These are phyloP conservation scores for Epicoccum nigrum DNA, from an alignment of 2,329 filamentous ascomycete genomes.

Conservation along the genomic window DNA sequence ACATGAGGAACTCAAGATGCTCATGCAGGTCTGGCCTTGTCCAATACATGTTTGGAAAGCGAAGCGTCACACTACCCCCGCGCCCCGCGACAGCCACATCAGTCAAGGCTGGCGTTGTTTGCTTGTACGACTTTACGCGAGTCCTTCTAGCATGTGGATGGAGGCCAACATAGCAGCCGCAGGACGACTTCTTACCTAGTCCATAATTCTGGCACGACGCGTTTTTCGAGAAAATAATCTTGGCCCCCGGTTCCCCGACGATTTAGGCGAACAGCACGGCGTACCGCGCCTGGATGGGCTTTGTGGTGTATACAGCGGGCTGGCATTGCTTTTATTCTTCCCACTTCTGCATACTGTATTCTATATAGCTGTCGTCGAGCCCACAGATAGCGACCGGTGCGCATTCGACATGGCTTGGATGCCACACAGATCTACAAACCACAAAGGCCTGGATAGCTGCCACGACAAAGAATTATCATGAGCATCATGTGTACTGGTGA, in stretches of 20 bases:
- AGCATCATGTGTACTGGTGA: not conserved
- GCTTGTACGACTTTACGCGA: not conserved
- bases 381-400: slow-evolving; percentile 21
- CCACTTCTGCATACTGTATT: slow-evolving; percentile 32
- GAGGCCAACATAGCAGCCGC: not conserved
- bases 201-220: no score
- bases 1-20: no score
- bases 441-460: slow-evolving; percentile 9
- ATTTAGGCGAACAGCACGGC: slow-evolving; percentile 3
- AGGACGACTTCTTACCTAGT: not conserved
- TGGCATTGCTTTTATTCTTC: slow-evolving; percentile 18
- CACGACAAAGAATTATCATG: slow-evolving; percentile 3
- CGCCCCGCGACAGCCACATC: not conserved
- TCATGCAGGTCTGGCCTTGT: not conserved
- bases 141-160: not conserved
- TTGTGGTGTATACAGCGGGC: not conserved
- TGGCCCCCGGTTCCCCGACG: no score
- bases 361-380: slow-evolving; percentile 26
- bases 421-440: not conserved
- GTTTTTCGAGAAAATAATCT: no score
- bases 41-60: not conserved
- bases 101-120: not conserved
- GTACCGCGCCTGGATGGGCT: not conserved
- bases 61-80: not conserved
- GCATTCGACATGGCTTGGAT: slow-evolving; percentile 1